Evolutionary conservation across 768 basidiomycete genomes (phyloP), one percentile per base, ranked within the genome.

Genomic region (Galerina sulciceps): DNA sequence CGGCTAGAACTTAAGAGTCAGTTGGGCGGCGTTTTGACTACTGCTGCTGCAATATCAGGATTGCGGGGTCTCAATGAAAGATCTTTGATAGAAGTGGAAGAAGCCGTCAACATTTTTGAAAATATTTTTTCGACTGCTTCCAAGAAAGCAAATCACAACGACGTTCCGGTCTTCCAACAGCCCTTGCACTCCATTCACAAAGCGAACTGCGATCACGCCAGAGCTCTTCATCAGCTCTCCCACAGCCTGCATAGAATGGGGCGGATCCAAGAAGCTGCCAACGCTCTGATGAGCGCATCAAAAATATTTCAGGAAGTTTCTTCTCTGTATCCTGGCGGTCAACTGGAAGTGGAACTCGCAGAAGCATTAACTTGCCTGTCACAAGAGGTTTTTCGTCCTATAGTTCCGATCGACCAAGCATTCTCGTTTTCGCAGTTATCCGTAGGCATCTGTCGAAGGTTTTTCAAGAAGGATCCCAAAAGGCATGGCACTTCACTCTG

Each of bases 201-300:
- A 37, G 23, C 46, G 8, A 42, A 45, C 8, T 35, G 51, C 10
- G 49, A 37, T 8, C 52, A 60, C 40, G 47, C 45, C 18, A 18
- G 41, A 36, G 59, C 59, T 10, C 17, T 56, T 1, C 54, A 55
- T 10, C 59, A 55, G 15, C 22, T 60, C 1, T 60, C 59, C 8
- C 52, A 44, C 34, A 44, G 43, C 11, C 42, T 52, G 18, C 48
- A 60, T 17, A 47, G 44, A 41, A 20, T 22, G 5, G 41, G 53
- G n/a, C 26, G 59, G 44, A 40, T 43, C 18, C 38, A 44, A 18
- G 59, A 60, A 6, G 59, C 59, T 18, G 48, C 44, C 9, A 34
- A 15, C n/a, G 54, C 50, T 15, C 48, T 44, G 18, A 38, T 31
- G 1, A 54, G 50, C 23, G 59, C 59, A 0, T 36, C 54, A 5